Base-by-base conservation (phyloP, 768 basidiomycete species). In the Calvatia gigantea region DNA sequence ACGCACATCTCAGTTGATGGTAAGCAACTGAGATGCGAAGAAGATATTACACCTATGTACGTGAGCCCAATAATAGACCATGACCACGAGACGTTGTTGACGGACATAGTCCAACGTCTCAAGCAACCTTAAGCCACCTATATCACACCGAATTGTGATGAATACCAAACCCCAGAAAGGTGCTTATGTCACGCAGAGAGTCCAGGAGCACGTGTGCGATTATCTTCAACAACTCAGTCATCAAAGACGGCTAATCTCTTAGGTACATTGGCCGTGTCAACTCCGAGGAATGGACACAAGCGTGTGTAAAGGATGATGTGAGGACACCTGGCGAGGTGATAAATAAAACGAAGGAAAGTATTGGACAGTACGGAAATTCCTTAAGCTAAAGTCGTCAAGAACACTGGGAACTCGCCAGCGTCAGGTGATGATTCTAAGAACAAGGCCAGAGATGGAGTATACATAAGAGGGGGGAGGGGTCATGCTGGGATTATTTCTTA, bases 181-280 rank as follows among this genome's bases (percentile, higher is more conserved):
- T n/a, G n/a, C n/a, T n/a, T n/a, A n/a, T n/a, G n/a, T n/a, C n/a
- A n/a, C n/a, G n/a, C n/a, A n/a, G n/a, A n/a, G n/a, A n/a, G n/a
- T n/a, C n/a, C n/a, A n/a, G n/a, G n/a, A n/a, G n/a, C n/a, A n/a
- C n/a, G n/a, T 37, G n/a, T n/a, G 35, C 4, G 8, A 37, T 37
- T 37, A 37, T 9, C 4, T 3, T 4, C 35, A 4, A 37, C 35
- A 42, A 21, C 15, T 21, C n/a, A 9, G 23, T 12, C 21, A 42
- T 7, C 19, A 33, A 25, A 43, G 19, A 19, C 15, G 28, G 52
- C 48, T 43, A 59, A 56, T 33, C 55, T 59, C 58, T 54, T 33
- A 21, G 51, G 38, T 44, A 49, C 38, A 54, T 61, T 56, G 61
- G 14, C 38, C 8, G 25, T 29, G 37, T 35, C 49, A 57, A 57